Percentiles rank a stretch among this genome's conserved stretches.
Conservation (phyloP, 345 rosid species). For the Gossypium bickii region DNA sequence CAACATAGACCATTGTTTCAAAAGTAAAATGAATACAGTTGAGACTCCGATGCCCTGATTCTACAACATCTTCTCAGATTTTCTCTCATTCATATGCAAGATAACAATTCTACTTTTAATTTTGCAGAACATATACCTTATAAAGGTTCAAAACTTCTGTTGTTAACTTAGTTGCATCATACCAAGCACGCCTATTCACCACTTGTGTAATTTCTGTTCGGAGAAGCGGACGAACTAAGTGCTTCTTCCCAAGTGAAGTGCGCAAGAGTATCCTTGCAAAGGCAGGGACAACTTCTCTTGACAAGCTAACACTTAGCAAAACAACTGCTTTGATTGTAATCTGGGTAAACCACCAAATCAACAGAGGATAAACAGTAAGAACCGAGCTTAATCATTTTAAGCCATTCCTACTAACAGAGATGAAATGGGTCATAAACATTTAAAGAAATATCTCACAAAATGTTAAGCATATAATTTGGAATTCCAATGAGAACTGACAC, state of each 20-base stretch:
- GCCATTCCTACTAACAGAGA: not conserved
- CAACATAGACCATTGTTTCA: not conserved
- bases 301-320: constrained; percentile 71
- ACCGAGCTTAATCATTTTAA: not conserved
- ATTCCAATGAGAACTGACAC: not conserved
- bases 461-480: not conserved
- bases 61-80: not conserved
- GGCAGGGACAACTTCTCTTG: constrained; percentile 91
- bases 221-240: constrained; percentile 82
- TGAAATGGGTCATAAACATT: constrained; percentile 1
- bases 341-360: constrained; percentile 32
- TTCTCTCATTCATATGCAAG: not conserved
- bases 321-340: constrained; percentile 59
- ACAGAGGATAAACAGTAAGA: not conserved
- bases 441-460: not conserved
- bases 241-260: constrained; percentile 89
- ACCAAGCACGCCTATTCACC: constrained; percentile 93
- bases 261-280: constrained; percentile 88
- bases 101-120: not conserved
- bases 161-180: constrained; percentile 77
- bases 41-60: not conserved
- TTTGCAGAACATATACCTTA: constrained; percentile 50
- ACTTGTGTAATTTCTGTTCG: constrained; percentile 90
- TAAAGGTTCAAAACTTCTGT: constrained; percentile 77
- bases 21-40: not conserved